Percentiles rank a stretch among this genome's conserved stretches.
Evolutionary conservation across 768 basidiomycete genomes (phyloP).

Genomic region (Candolleomyces efflorescens): DNA sequence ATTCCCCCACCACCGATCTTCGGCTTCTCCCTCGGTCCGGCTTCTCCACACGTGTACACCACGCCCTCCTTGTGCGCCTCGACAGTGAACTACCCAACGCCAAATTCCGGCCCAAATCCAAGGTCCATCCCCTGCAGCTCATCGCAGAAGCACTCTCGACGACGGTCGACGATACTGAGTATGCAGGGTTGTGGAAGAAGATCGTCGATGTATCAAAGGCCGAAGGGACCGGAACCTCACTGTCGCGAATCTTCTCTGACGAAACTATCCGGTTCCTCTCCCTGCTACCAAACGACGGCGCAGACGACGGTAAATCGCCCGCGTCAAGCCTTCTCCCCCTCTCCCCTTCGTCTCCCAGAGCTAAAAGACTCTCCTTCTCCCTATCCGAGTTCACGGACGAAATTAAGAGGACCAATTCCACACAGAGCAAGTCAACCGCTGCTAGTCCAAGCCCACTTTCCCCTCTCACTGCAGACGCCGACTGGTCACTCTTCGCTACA

Average conservation of each 20-base stretch:
- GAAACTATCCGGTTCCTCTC: slow-evolving; percentile 58
- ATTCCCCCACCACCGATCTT: slow-evolving; percentile 28
- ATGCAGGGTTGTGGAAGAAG: slow-evolving; percentile 47
- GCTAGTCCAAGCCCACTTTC: background rate
- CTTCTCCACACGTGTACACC: slow-evolving; percentile 61
- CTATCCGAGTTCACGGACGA: slow-evolving; percentile 15
- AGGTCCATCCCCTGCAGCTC: slow-evolving; percentile 45
- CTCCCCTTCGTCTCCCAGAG: slow-evolving; percentile 23
- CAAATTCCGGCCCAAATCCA: slow-evolving; percentile 37
- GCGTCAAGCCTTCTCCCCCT: slow-evolving; percentile 24
- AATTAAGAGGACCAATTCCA: background rate
- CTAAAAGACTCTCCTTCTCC: slow-evolving; percentile 26
- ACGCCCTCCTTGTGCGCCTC: slow-evolving; percentile 65
- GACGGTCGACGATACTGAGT: slow-evolving; percentile 26
- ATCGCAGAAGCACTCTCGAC: slow-evolving; percentile 59
- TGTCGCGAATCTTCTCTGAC: slow-evolving; percentile 59
- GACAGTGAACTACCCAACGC: slow-evolving; percentile 48
- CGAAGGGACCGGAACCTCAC: slow-evolving; percentile 27
- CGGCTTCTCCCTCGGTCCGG: slow-evolving; percentile 56
- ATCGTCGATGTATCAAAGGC: slow-evolving; percentile 42
- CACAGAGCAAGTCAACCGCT: background rate
- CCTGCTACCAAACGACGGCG: slow-evolving; percentile 42
- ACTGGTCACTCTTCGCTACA: slow-evolving; percentile 69
- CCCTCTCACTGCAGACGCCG: slow-evolving; percentile 26
- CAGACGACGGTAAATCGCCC: slow-evolving; percentile 27